Evolutionary conservation across 1,284 basidiomycete genomes (phyloP), one percentile per base, ranked within the genome.

Genomic region (Athelia psychrophila): DNA sequence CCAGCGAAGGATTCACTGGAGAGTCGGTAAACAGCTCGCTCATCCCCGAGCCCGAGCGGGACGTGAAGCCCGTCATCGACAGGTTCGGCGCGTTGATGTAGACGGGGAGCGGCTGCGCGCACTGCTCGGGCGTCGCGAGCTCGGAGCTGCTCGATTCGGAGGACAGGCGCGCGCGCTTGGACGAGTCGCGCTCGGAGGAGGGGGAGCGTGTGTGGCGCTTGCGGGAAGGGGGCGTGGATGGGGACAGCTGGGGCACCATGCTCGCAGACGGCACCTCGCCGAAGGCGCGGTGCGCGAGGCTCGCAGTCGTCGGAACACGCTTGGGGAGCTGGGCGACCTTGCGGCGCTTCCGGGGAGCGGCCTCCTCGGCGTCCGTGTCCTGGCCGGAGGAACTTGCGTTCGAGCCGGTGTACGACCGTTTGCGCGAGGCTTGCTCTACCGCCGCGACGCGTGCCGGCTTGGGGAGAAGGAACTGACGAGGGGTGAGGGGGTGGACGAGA

Each of bases 271-370:
- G 36, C 15, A 33, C 44, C 24, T 49, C 49, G 2, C 49, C 50
- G 27, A 51, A 19, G 4, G 20, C 49, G 16, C 54, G 53, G 18
- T 54, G 53, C 18, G 53, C 48, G 16, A 44, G 19, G 42, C 49
- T 50, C 19, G 49, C 25, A 6, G 40, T 38, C 13, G 36, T 58
- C 12, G 64, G 65, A 2, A 56, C 58, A n/a, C 64, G 64, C 8
- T 52, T 63, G 3, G 64, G 63, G 19, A 62, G 53, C 15, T 52
- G 53, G 10, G 61, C 54, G 22, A 55, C 49, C 52, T 59, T 63
- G 45, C 60, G 27, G 27, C 27, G 27, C 13, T 30, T 58, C 10
- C 50, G 54, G 32, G 52, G 24, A 3, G 1, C 16, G 45, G 35
- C 16, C 20, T 42, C 38, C n/a, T 42, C 38, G 8, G n/a, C 27